phyloP scores from a whole-genome alignment of 2,329 filamentous ascomycete species.

The Didymellaceae sp. region DNA sequence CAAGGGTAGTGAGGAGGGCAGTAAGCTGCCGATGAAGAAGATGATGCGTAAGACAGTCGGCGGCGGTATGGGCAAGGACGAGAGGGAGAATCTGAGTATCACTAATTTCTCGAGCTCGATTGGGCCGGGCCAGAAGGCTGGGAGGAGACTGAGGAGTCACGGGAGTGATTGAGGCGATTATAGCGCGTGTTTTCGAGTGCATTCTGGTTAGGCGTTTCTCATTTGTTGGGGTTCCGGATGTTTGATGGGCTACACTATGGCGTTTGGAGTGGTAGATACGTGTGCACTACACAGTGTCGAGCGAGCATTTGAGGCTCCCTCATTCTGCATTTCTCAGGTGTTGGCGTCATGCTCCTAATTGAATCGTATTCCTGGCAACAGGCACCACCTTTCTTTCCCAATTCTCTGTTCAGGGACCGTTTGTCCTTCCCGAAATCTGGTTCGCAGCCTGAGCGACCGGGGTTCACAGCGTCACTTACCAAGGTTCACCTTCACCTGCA shows the following conservation, averaged over 20 bases:
- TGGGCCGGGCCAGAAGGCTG: constrained; percentile 43
- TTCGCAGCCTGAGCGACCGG: too few relatives aligned
- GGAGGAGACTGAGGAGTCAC: constrained; percentile 50
- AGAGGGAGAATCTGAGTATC: constrained; percentile 51
- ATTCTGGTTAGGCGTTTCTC: constrained; percentile 1
- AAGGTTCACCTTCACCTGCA: too few relatives aligned
- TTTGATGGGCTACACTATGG: background rate
- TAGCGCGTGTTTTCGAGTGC: background rate
- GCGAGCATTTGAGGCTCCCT: constrained; percentile 3
- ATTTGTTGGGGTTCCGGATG: background rate
- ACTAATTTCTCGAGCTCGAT: constrained; percentile 51
- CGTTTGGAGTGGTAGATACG: constrained; percentile 7
- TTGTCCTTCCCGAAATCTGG: too few relatives aligned
- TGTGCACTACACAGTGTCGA: constrained; percentile 7
- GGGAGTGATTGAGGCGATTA: constrained; percentile 22
- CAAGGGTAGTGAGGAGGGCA: constrained; percentile 42
- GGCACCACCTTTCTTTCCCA: too few relatives aligned
- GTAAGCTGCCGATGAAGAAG: constrained; percentile 54
- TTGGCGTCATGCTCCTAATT: background rate
- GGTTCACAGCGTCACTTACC: too few relatives aligned
- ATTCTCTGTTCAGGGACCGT: too few relatives aligned
- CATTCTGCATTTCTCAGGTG: constrained; percentile 9
- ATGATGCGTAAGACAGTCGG: constrained; percentile 53
- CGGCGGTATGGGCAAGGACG: constrained; percentile 37
- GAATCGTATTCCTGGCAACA: too few relatives aligned